A percentile compares a stretch with the other conserved stretches of the same genome.
These are phyloP conservation scores for Boeremia lycopersici DNA, from an alignment of 2,329 filamentous ascomycete genomes.

Conservation along the genomic window DNA sequence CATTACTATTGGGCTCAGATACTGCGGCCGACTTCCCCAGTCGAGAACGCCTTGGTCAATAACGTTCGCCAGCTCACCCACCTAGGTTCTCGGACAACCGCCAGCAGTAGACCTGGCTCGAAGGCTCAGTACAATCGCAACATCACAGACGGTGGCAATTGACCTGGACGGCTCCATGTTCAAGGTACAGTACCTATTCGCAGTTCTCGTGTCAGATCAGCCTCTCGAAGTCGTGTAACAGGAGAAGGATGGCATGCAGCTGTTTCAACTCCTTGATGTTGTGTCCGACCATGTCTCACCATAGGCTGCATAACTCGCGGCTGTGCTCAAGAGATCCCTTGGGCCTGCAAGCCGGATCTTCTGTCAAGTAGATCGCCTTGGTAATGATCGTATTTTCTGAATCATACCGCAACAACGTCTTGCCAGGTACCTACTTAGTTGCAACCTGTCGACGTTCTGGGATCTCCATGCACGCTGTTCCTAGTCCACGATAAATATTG, in stretches of 20 bases:
- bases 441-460: conserved; percentile 9
- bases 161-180: conserved; percentile 8
- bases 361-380: conserved; percentile 1
- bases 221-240: conserved; percentile 23
- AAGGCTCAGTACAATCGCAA: no score
- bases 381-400: background rate
- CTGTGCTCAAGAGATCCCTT: background rate
- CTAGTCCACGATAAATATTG: conserved; percentile 10
- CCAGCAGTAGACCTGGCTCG: no score
- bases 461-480: conserved; percentile 10
- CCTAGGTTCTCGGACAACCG: conserved; percentile 19
- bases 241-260: conserved; percentile 24
- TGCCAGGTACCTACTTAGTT: background rate
- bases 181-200: background rate
- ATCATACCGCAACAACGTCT: conserved; percentile 3
- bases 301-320: conserved; percentile 13
- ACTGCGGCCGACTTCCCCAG: conserved; percentile 21
- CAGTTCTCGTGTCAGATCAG: conserved; percentile 22
- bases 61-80: conserved; percentile 2
- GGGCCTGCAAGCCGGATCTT: background rate
- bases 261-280: conserved; percentile 31
- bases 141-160: no score
- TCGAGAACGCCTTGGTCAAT: background rate
- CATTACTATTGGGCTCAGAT: conserved; percentile 5
- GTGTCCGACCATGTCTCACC: conserved; percentile 28